Evolutionary conservation across 1,139 yeast species (phyloP).

Genomic region (Candida sojae): DNA sequence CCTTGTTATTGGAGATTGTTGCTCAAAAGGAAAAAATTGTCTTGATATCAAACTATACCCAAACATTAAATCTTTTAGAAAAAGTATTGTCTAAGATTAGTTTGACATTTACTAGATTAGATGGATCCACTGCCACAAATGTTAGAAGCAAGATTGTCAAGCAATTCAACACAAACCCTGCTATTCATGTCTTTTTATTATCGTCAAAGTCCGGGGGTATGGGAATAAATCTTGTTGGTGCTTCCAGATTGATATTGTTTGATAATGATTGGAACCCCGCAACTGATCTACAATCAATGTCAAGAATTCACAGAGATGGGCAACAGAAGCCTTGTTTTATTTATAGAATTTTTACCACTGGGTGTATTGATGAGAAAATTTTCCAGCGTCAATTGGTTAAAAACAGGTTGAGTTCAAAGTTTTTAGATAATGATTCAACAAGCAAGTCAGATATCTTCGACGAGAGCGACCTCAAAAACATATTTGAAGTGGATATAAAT

Average conservation of each 20-base stretch:
- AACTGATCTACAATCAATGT: constrained; percentile 92
- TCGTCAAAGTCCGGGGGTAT: constrained; percentile 95
- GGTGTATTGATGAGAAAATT: constrained; percentile 92
- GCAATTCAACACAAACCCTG: constrained; percentile 56
- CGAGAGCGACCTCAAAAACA: constrained; percentile 66
- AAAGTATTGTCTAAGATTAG: constrained; percentile 51
- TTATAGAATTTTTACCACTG: constrained; percentile 82
- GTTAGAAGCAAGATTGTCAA: constrained; percentile 67
- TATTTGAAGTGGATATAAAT: constrained; percentile 59
- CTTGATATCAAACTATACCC: constrained; percentile 85
- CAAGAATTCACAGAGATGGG: constrained; percentile 92
- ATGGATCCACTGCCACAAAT: constrained; percentile 78
- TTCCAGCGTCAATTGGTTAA: constrained; percentile 92
- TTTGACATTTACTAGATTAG: constrained; percentile 63
- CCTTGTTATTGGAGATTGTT: constrained; percentile 50
- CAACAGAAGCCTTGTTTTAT: constrained; percentile 78
- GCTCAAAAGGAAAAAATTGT: constrained; percentile 68
- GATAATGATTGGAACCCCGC: constrained; percentile 98
- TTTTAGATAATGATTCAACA: constrained; percentile 56
- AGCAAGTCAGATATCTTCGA: constrained; percentile 53
- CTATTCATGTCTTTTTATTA: constrained; percentile 66
- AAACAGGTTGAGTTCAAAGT: constrained; percentile 73
- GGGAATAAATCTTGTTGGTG: constrained; percentile 89
- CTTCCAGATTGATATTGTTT: constrained; percentile 77
- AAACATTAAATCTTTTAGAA: constrained; percentile 80